Conservation (phyloP, 2,329 filamentous ascomycete species). For the Arthrobotrys musiformis region DNA sequence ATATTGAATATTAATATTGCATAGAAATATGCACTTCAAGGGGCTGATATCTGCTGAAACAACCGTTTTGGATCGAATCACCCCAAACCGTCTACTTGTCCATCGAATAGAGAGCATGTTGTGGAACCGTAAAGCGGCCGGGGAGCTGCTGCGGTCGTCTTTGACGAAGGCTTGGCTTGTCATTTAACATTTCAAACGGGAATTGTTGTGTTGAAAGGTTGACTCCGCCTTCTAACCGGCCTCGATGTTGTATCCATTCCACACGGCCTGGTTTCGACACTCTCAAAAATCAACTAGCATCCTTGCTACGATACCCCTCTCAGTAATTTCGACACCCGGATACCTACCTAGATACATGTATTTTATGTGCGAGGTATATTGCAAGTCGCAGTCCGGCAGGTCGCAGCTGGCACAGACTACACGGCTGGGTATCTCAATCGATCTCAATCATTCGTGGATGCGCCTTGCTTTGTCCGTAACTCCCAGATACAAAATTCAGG, state of each 20-base stretch:
- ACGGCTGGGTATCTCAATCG: not conserved
- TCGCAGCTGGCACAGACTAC: no score
- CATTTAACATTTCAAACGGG: not conserved
- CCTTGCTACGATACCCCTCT: not conserved
- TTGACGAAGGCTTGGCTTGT: not conserved
- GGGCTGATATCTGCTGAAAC: conserved; percentile 1
- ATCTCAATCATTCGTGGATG: not conserved
- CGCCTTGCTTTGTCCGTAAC: conserved; percentile 5
- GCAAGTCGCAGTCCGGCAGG: not conserved
- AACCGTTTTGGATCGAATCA: not conserved
- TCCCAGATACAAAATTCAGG: not conserved
- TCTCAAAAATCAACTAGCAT: not conserved
- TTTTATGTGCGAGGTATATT: not conserved
- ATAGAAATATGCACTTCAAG: not conserved
- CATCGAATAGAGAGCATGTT: no score
- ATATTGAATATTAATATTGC: not conserved
- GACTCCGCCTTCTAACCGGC: not conserved
- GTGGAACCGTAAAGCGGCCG: no score
- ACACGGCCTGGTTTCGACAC: not conserved
- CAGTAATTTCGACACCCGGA: not conserved
- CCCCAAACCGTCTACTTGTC: no score
- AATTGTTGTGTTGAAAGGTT: not conserved
- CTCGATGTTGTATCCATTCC: not conserved
- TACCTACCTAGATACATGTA: not conserved
- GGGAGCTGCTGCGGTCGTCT: not conserved